Evolutionary conservation across 257 asterid genomes (phyloP), one percentile per base, ranked within the genome.

Genomic region (Jacaranda mimosifolia): DNA sequence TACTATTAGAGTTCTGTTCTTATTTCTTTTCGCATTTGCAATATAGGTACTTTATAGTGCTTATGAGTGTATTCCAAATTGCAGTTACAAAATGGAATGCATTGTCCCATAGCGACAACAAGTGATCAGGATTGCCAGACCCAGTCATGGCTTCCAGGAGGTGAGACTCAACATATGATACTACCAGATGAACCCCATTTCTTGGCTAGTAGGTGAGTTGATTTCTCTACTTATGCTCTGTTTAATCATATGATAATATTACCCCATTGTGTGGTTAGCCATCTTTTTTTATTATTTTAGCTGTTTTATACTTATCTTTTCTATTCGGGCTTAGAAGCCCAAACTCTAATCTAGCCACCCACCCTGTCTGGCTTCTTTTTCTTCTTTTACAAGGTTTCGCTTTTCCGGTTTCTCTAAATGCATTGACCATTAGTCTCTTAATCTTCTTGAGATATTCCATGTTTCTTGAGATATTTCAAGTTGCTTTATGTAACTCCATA

Each of bases 141-240:
- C n/a, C 85, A 79, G 60, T 65, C 90, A 3, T 91, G 94, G 94
- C 79, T 83, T 76, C 91, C 87, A 3, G 73, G 77, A 49, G 81
- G 73, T 67, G 93, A 91, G 55, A 79, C 72, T 83, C 97, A 85
- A 63, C 87, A 81, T 14, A 81, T 87, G 85, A 74, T 84, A 40
- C 82, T 88, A 53, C 81, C 92, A 6, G 81, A 78, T 45, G 89
- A 86, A 45, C 79, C 97, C 77, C 85, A 83, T 71, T 84, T 85
- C 84, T 66, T 88, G 68, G 45, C 83, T 72, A 85, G 64, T 56
- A 82, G 90, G 98, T 92, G 75, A 78, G 89, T 79, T 57, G 42
- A 21, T 65, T 19, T 69, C 74, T 56, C 26, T 57, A 9, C 42
- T 35, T 21, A 3, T 59, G 36, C 39, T 52, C 14, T 62, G n/a